Percentiles rank a stretch among this genome's conserved stretches.
These are phyloP conservation scores for Pseudodiploospora longispora DNA, from an alignment of 2,329 filamentous ascomycete species.

Conservation along the genomic window DNA sequence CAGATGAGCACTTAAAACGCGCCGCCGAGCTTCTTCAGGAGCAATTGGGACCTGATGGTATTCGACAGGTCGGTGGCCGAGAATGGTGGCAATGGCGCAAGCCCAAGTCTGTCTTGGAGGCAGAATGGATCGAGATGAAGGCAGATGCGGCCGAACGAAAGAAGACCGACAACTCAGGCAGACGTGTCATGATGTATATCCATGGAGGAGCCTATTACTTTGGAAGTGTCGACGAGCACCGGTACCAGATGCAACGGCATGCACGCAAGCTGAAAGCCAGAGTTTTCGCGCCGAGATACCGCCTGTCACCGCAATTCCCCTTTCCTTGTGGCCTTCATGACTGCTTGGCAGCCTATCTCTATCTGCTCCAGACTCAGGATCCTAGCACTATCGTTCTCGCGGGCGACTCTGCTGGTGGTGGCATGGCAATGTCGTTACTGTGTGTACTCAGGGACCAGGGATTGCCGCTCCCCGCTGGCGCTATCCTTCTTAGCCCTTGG, in stretches of 20 bases:
- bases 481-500: conserved; percentile 89
- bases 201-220: conserved; percentile 96
- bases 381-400: conserved; percentile 78
- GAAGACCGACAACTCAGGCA: conserved; percentile 48
- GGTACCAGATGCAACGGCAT: conserved; percentile 97
- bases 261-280: conserved; percentile 87
- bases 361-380: conserved; percentile 67
- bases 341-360: conserved; percentile 79
- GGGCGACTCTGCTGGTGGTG: conserved; percentile 88
- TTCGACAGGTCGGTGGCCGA: conserved; percentile 68
- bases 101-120: conserved; percentile 57
- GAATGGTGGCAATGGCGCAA: conserved; percentile 88
- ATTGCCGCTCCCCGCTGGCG: conserved; percentile 79
- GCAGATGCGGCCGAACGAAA: conserved; percentile 62
- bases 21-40: conserved; percentile 60
- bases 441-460: conserved; percentile 75
- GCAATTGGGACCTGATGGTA: conserved; percentile 71
- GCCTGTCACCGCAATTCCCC: conserved; percentile 85
- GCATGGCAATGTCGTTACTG: conserved; percentile 76
- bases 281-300: conserved; percentile 79
- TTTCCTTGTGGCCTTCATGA: conserved; percentile 92
- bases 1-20: conserved; percentile 52
- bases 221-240: conserved; percentile 88
- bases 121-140: conserved; percentile 96
- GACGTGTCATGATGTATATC: conserved; percentile 83